These are phyloP conservation scores for Mycotypha africana DNA, from an alignment of 371 early-diverging fungal species.

Conservation along the genomic window DNA sequence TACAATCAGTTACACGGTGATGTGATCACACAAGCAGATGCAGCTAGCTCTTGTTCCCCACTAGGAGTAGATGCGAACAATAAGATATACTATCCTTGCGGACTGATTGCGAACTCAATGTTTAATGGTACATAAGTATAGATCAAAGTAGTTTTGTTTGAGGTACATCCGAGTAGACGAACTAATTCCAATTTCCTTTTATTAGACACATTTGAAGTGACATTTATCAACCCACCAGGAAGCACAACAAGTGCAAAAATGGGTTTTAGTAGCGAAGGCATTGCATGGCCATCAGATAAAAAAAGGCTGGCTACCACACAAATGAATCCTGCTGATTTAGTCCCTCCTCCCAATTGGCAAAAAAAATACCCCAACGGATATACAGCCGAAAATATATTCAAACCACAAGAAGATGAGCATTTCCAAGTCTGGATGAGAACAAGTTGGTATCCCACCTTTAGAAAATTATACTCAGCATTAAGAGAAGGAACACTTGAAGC, in stretches of 20 bases:
- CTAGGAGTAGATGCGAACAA: constrained; percentile 24
- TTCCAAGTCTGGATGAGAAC: constrained; percentile 95
- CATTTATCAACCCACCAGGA: constrained; percentile 43
- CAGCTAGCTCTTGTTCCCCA: constrained; percentile 28
- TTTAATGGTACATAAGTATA: constrained; percentile 93
- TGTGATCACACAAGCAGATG: constrained; percentile 21
- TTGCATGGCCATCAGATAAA: constrained; percentile 81
- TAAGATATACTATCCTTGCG: constrained; percentile 84
- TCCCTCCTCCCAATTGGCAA: constrained; percentile 67
- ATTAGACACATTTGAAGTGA: constrained; percentile 45
- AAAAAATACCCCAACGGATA: constrained; percentile 44
- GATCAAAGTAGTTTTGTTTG: too few relatives aligned
- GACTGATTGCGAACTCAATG: constrained; percentile 88
- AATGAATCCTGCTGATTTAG: constrained; percentile 34
- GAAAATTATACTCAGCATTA: constrained; percentile 81
- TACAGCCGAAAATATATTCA: constrained; percentile 45
- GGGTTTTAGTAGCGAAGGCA: constrained; percentile 52
- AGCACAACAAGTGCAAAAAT: constrained; percentile 21
- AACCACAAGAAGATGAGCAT: constrained; percentile 67
- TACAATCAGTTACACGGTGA: constrained; percentile 74
- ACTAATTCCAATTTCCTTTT: too few relatives aligned
- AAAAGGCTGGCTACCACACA: constrained; percentile 50
- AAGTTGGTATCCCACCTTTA: constrained; percentile 85
- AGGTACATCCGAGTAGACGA: too few relatives aligned
- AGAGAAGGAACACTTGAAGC: constrained; percentile 38